Evolutionary conservation across 192 early-diverging fungal genomes (phyloP), one percentile per base, ranked within the genome.

Genomic region (Coemansia sp.): DNA sequence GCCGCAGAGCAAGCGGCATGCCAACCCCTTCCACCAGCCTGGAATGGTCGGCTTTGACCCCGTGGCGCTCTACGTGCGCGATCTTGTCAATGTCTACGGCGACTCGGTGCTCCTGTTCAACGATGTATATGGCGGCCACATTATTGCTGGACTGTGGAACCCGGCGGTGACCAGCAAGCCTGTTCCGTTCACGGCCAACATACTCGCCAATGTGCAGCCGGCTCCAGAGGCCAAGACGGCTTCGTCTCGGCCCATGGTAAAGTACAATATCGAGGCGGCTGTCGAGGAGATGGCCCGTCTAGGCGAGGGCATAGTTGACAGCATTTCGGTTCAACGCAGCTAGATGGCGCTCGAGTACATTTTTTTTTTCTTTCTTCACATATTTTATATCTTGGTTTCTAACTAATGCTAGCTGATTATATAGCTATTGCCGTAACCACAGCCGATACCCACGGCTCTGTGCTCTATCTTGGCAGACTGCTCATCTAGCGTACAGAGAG

Each of bases 1-100:
- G 29, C 25, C 60, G 12, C 46, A 25, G 8, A 51, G 68, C 41
- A 70, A 63, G 58, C 44, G 60, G n/a, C 74, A 77, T 32, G 44
- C 69, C 3, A 84, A 69, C 68, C 85, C 67, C 11, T 85, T 88
- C 69, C 84, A 86, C 21, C 85, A 90, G 32, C 75, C 89, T 59
- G 79, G 86, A 2, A 78, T 92, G 67, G 83, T 91, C 41, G 84
- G 85, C 41, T 91, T 95, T 70, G 92, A 98, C 67, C 91, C 94
- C 10, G 91, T 90, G 1, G 72, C 84, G 11, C 69, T 78, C 46
- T 93, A 88, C 65, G 67, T 96, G 6, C 70, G 84, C 19, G 94
- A 96, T 51, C 77, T 98, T 36, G 70, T 64, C n/a, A 42, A 53
- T 6, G 71, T 82, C 15, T 85, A 80, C 44, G 38, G 71, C 37